Conservation (phyloP, 345 rosid genomes). For the Citrus mangshanensis region DNA sequence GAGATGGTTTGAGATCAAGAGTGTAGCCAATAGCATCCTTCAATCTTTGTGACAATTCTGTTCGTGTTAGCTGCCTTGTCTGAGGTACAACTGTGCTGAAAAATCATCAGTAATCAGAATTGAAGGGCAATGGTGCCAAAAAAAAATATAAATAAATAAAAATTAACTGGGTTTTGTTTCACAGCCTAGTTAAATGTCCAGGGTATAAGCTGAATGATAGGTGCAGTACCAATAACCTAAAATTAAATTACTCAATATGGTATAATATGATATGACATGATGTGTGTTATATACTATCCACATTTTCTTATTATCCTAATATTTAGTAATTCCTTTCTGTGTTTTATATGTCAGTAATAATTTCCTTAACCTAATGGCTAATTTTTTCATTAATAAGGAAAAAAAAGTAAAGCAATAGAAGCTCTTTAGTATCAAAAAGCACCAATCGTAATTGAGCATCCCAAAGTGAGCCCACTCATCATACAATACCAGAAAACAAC, state of each 20-base stretch:
- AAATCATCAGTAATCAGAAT: slow-evolving; percentile 40
- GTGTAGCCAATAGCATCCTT: slow-evolving; percentile 70
- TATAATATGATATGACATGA: background rate
- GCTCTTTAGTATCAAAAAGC: background rate
- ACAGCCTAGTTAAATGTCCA: background rate
- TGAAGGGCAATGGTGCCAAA: slow-evolving; percentile 3
- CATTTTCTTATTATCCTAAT: background rate
- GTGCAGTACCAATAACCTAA: background rate
- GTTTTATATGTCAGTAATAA: background rate
- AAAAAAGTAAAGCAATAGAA: background rate
- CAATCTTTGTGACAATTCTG: slow-evolving; percentile 54
- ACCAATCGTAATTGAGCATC: background rate
- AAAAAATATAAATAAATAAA: background rate
- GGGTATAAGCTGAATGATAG: background rate
- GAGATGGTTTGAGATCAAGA: slow-evolving; percentile 59
- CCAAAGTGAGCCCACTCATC: background rate
- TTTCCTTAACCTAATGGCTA: background rate
- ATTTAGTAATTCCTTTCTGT: background rate
- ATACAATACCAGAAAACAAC: background rate
- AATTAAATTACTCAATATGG: background rate
- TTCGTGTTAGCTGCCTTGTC: slow-evolving; percentile 52
- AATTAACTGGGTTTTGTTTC: background rate
- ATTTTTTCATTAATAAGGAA: background rate
- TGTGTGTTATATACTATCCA: background rate
- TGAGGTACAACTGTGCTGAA: slow-evolving; percentile 73